These are phyloP conservation scores for Penicillium angulare DNA, from an alignment of 495 filamentous ascomycete species.

Conservation along the genomic window DNA sequence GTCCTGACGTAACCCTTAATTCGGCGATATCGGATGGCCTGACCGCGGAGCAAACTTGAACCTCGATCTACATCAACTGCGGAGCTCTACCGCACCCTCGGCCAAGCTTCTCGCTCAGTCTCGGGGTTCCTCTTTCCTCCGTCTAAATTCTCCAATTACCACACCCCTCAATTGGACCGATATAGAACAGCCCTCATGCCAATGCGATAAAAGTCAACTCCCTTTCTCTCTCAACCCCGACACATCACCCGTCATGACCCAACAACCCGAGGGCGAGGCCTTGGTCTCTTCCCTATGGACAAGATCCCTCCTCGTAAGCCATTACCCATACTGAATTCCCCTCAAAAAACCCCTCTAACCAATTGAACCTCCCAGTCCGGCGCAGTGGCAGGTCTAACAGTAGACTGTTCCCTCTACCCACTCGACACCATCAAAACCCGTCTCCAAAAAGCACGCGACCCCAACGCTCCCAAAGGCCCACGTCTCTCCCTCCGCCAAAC, in stretches of 20 bases:
- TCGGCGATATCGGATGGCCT: conserved; percentile 30
- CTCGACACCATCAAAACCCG: conserved; percentile 93
- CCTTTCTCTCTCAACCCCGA: too few species aligned
- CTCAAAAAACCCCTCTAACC: conserved; percentile 2
- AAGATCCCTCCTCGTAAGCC: conserved; percentile 43
- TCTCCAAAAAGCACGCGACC: conserved; percentile 78
- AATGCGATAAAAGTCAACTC: conserved; percentile 6
- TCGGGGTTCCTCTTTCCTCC: too few species aligned
- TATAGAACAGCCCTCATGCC: conserved; percentile 16
- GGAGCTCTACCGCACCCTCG: conserved; percentile 19
- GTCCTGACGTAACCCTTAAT: conserved; percentile 5
- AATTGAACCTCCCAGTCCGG: conserved; percentile 53
- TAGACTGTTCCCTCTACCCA: conserved; percentile 87
- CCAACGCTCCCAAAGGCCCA: conserved; percentile 59
- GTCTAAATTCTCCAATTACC: not conserved
- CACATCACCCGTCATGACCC: conserved; percentile 22
- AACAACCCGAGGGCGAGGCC: conserved; percentile 33
- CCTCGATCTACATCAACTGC: conserved; percentile 17
- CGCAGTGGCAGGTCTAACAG: conserved; percentile 79
- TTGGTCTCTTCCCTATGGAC: conserved; percentile 46
- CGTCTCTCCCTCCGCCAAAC: conserved; percentile 42
- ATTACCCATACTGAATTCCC: not conserved
- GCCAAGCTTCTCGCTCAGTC: conserved; percentile 2
- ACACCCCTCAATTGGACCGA: not conserved
- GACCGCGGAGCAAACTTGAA: conserved; percentile 30